Conservation (phyloP, 2,329 filamentous ascomycete genomes). For the Volutella citrinella region DNA sequence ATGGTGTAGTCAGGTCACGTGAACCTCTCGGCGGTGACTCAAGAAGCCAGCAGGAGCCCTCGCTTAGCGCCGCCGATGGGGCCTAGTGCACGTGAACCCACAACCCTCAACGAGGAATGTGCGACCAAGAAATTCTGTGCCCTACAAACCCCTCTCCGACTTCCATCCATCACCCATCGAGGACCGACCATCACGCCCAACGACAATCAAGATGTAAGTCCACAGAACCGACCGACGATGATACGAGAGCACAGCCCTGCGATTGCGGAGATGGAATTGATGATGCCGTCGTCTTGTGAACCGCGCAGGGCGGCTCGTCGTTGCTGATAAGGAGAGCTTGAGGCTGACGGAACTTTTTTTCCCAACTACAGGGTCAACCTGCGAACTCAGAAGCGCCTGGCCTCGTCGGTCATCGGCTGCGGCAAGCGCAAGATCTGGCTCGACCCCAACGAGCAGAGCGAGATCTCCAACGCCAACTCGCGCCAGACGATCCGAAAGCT, state of each 20-base stretch:
- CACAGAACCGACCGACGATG: constrained; percentile 16
- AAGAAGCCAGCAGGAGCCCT: constrained; percentile 35
- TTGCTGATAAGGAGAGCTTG: constrained; percentile 9
- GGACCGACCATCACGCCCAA: constrained; percentile 40
- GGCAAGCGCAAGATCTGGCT: constrained; percentile 99
- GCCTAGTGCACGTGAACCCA: constrained; percentile 40
- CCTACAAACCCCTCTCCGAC: constrained; percentile 38
- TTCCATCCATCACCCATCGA: constrained; percentile 37
- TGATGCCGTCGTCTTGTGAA: constrained; percentile 11
- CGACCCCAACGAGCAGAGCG: constrained; percentile 97
- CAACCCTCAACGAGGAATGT: constrained; percentile 37
- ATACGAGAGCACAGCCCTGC: constrained; percentile 6
- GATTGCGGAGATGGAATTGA: constrained; percentile 15
- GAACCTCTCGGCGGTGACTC: constrained; percentile 16
- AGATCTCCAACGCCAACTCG: constrained; percentile 99
- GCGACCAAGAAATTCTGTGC: constrained; percentile 39
- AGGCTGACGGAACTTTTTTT: constrained; percentile 28
- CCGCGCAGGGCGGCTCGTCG: constrained; percentile 6
- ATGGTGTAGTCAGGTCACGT: constrained; percentile 22
- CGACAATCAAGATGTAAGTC: constrained; percentile 46
- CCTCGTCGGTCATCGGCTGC: constrained; percentile 96
- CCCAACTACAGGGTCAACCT: constrained; percentile 91
- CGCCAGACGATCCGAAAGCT: constrained; percentile 99
- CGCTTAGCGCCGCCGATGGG: constrained; percentile 34
- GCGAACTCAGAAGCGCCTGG: constrained; percentile 99